Percentiles rank a stretch among this genome's conserved stretches.
phyloP scores from a whole-genome alignment of 2,329 filamentous ascomycete genomes.

The Tetracladium maxilliforme region DNA sequence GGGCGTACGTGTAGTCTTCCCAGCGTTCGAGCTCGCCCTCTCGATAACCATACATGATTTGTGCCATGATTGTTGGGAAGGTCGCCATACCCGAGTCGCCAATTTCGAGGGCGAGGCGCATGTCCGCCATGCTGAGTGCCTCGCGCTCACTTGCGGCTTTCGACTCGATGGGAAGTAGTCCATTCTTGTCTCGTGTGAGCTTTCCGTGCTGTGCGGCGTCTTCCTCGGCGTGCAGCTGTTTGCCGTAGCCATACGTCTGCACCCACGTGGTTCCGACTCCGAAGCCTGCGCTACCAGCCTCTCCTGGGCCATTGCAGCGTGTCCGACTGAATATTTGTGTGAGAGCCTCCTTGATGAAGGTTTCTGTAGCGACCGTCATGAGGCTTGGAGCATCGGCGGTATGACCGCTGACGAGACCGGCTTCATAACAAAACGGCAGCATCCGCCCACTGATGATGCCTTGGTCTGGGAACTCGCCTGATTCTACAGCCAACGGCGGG shows the following conservation, averaged over 20 bases:
- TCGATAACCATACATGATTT: slow-evolving; percentile 55
- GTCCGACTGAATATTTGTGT: slow-evolving; percentile 49
- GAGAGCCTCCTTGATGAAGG: slow-evolving; percentile 51
- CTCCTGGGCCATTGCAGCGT: slow-evolving; percentile 47
- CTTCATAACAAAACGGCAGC: slow-evolving; percentile 55
- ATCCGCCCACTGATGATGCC: slow-evolving; percentile 47
- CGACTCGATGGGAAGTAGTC: slow-evolving; percentile 67
- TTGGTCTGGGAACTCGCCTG: slow-evolving; percentile 55
- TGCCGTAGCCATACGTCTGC: slow-evolving; percentile 64
- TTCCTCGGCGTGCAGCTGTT: slow-evolving; percentile 64
- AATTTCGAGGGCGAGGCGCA: slow-evolving; percentile 62
- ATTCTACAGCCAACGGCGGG: slow-evolving; percentile 50
- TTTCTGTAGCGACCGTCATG: slow-evolving; percentile 50
- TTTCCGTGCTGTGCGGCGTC: slow-evolving; percentile 59
- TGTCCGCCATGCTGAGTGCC: slow-evolving; percentile 62
- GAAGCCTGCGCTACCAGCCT: slow-evolving; percentile 44
- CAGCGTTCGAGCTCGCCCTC: slow-evolving; percentile 63
- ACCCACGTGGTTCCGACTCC: slow-evolving; percentile 57
- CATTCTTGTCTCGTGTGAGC: slow-evolving; percentile 57
- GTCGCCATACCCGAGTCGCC: slow-evolving; percentile 62
- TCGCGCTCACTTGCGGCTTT: slow-evolving; percentile 59
- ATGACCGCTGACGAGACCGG: slow-evolving; percentile 44
- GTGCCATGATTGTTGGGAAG: slow-evolving; percentile 60
- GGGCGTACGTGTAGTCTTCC: slow-evolving; percentile 40
- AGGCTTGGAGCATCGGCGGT: slow-evolving; percentile 44